Base-by-base conservation (phyloP, 495 filamentous ascomycete species). In the Tuber aestivum region DNA sequence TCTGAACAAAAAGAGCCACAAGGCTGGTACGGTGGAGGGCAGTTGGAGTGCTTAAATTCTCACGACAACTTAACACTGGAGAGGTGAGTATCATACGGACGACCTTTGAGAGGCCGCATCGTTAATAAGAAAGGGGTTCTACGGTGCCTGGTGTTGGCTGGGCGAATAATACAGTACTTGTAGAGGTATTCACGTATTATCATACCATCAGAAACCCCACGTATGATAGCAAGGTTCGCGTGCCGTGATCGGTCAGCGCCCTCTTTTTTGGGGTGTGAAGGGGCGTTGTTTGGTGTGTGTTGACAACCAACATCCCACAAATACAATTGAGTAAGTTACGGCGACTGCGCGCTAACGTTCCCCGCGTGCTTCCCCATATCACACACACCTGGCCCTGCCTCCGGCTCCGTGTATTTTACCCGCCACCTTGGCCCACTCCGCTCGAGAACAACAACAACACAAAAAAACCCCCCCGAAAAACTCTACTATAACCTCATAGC, bases 401-500 rank as follows among this genome's bases (percentile, higher is more conserved):
- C n/a, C 21, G 23, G 23, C 48, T 16, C n/a, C 56, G 18, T 65
- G 56, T 65, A 65, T 35, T 65, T 35, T 35, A 20, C 56, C 27
- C 56, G 7, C 56, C 56, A 18, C 56, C 56, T 65, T 18, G 27
- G 14, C 14, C 5, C 32, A 65, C 56, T 35, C 32, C 56, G 35
- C 27, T 16, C 56, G 20, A 40, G 45, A 70, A 65, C 75, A 45
- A 65, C 69, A 81, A 72, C 73, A 70, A 38, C 71, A 23, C 42
- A 23, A n/a, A n/a, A n/a, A n/a, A n/a, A n/a, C n/a, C n/a, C n/a
- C n/a, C n/a, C n/a, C 72, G 65, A 44, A 44, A 65, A 77, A 73
- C 74, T 48, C 71, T 70, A 72, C 80, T 70, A 70, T 61, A 79
- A 23, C 56, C 70, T 50, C 32, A 69, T 65, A 65, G 3, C 27